Evolutionary conservation across 2,329 filamentous ascomycete genomes (phyloP).

Genomic region (Helicocarpus griseus): DNA sequence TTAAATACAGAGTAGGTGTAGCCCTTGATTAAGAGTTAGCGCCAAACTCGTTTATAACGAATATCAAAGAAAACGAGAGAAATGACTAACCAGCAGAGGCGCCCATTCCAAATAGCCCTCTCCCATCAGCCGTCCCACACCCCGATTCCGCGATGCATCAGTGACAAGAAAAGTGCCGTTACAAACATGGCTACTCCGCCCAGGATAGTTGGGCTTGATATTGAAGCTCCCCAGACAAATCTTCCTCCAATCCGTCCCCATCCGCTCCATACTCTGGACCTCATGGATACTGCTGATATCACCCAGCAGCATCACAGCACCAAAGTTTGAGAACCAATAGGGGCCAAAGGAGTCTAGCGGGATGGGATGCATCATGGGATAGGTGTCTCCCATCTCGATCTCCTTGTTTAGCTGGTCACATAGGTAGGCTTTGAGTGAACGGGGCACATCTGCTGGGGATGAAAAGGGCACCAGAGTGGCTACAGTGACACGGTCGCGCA

Average conservation of each 20-base stretch:
- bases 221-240: constrained; percentile 85
- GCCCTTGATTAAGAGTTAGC: constrained; percentile 38
- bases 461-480: constrained; percentile 78
- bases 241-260: constrained; percentile 63
- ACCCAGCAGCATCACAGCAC: constrained; percentile 76
- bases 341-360: constrained; percentile 63
- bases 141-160: constrained; percentile 61
- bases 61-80: constrained; percentile 22
- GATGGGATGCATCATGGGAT: constrained; percentile 74
- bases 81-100: constrained; percentile 45
- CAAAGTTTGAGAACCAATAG: constrained; percentile 91
- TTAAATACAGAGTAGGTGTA: constrained; percentile 94
- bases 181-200: constrained; percentile 81
- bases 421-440: constrained; percentile 64
- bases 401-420: constrained; percentile 79
- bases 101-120: constrained; percentile 71
- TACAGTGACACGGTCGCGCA: constrained; percentile 73
- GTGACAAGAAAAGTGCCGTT: constrained; percentile 67
- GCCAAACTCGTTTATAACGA: neutral
- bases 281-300: constrained; percentile 57
- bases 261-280: constrained; percentile 37
- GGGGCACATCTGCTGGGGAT: constrained; percentile 65
- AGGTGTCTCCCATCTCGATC: constrained; percentile 85
- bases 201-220: constrained; percentile 89
- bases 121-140: constrained; percentile 66